Percentiles rank a stretch among this genome's conserved stretches.
These are phyloP conservation scores for Quercus rubra DNA, from an alignment of 306 rosid species.

Conservation along the genomic window DNA sequence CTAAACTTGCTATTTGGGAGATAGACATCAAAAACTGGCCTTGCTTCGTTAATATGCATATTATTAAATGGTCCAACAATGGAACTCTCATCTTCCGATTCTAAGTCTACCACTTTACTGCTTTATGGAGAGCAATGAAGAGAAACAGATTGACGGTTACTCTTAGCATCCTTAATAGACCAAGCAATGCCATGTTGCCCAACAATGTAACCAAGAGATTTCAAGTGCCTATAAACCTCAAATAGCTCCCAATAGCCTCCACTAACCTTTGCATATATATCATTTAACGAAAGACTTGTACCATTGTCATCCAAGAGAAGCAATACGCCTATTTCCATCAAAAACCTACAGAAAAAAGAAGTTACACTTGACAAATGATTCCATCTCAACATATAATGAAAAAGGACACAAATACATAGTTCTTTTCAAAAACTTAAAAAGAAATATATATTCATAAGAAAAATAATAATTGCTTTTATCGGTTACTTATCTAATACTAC, in stretches of 20 bases:
- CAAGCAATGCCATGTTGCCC: conserved; percentile 58
- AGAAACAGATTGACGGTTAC: conserved; percentile 13
- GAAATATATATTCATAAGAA: too few species aligned
- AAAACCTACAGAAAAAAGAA: conserved; percentile 48
- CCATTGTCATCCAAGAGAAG: conserved; percentile 39
- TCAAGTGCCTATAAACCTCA: conserved; percentile 80
- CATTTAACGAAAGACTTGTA: conserved; percentile 40
- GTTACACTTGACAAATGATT: not conserved
- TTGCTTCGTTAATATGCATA: conserved; percentile 45
- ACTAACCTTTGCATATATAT: conserved; percentile 48
- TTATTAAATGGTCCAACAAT: conserved; percentile 37
- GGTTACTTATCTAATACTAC: not conserved
- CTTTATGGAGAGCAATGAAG: conserved; percentile 28
- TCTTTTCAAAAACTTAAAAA: too few species aligned
- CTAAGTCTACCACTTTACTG: conserved; percentile 24
- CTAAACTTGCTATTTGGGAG: conserved; percentile 81
- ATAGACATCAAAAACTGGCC: conserved; percentile 65
- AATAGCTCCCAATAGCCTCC: conserved; percentile 70
- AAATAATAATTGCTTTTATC: not conserved
- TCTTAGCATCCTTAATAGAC: conserved; percentile 52
- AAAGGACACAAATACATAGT: not conserved
- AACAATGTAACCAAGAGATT: conserved; percentile 75
- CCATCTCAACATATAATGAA: not conserved
- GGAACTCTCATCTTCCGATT: conserved; percentile 23
- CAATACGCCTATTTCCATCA: conserved; percentile 67